Base-by-base conservation (phyloP, 768 basidiomycete species). In the Leccinum fibrillosum region DNA sequence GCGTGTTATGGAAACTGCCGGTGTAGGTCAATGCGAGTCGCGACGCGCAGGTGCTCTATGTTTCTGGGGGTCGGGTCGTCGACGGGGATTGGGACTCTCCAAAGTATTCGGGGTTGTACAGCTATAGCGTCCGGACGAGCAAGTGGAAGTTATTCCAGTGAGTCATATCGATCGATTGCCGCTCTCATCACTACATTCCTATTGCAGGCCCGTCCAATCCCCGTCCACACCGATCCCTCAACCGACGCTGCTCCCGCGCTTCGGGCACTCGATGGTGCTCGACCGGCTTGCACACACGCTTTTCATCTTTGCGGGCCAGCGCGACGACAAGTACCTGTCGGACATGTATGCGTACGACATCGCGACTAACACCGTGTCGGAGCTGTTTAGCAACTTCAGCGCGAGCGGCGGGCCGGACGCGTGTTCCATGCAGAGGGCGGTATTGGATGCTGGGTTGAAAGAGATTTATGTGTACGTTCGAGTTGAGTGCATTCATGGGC, bases 241-340 rank as follows among this genome's bases (percentile, higher is more conserved):
- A 52, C 71, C 74, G 1, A 60, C 74, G 21, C 83, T 89, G 21
- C 78, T 86, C 2, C 75, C 83, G 10, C 86, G 89, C 19, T 88
- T 78, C 58, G 89, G 89, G 0, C 90, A 92, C 72, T 90, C 89
- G 4, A 92, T 93, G 90, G 81, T 91, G 4, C 76, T 91, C 19
- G 90, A 92, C 54, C 76, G 85, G 5, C 72, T 69, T 11, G 72
- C 80, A 0, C 81, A 80, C 35, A 82, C 78, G 0, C 76, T 92
- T 15, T 88, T 83, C 69, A 85, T 92, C 45, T 88, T 92, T 62
- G 89, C 84, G 11, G 90, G 91, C 1, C 86, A 89, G 69, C 78
- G 82, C 17, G 84, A 85, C 26, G 82, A 87, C 23, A 82, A 76
- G 57, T 86, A 84, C 59, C 78, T 89, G 9, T 82, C 85, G 3